A percentile compares a stretch with the other conserved stretches of the same genome.
Conservation (phyloP, 768 basidiomycete genomes). For the Suillus alpinus region DNA sequence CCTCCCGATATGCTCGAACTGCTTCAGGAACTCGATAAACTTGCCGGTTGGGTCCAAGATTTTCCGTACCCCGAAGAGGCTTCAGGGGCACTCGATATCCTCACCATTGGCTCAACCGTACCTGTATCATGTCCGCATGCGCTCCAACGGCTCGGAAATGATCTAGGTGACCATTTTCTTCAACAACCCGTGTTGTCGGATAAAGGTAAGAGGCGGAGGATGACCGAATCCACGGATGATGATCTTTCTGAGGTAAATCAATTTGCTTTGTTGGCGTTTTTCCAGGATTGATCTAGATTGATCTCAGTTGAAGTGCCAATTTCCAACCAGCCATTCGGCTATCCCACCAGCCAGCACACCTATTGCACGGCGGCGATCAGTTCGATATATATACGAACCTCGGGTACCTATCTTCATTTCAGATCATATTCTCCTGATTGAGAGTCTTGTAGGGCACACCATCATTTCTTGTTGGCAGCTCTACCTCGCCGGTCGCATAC, state of each 20-base stretch:
- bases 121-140: not conserved
- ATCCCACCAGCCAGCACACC: not conserved
- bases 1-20: constrained; percentile 26
- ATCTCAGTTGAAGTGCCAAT: not conserved
- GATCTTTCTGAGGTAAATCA: not conserved
- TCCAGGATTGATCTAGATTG: not conserved
- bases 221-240: constrained; percentile 6
- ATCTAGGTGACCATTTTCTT: not conserved
- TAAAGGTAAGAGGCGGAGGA: constrained; percentile 24
- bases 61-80: constrained; percentile 15
- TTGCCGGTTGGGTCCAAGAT: constrained; percentile 25
- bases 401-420: constrained; percentile 13
- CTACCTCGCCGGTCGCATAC: constrained; percentile 28
- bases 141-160: not conserved
- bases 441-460: constrained; percentile 18
- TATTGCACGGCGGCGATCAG: constrained; percentile 2
- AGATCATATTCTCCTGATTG: constrained; percentile 1
- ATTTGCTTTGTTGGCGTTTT: not conserved
- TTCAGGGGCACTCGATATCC: not conserved
- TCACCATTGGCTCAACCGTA: not conserved
- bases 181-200: not conserved
- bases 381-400: constrained; percentile 28
- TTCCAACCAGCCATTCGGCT: not conserved
- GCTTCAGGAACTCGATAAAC: constrained; percentile 24
- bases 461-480: constrained; percentile 31